Percentiles rank a stretch among this genome's conserved stretches.
phyloP scores from a whole-genome alignment of 345 rosid species.

The Pistacia vera region DNA sequence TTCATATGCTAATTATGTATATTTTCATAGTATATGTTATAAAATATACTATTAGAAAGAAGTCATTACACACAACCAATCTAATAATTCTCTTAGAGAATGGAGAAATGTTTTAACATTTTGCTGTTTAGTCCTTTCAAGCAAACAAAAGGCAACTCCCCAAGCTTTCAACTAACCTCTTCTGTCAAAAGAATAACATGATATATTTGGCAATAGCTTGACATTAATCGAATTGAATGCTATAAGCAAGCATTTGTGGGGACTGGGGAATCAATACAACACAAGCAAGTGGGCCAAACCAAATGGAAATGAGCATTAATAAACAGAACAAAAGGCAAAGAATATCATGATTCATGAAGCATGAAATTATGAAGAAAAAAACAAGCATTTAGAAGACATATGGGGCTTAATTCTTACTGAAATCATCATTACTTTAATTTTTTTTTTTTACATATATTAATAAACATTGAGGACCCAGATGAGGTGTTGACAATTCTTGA shows the following conservation, averaged over 20 bases:
- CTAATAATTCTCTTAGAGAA: too few relatives aligned
- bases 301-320: background rate
- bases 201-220: too few relatives aligned
- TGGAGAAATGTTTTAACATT: too few relatives aligned
- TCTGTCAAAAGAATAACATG: too few relatives aligned
- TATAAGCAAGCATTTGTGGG: background rate
- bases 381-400: slow-evolving; percentile 25
- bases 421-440: slow-evolving; percentile 14
- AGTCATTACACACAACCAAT: too few relatives aligned
- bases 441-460: slow-evolving; percentile 6
- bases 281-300: slow-evolving; percentile 1
- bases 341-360: slow-evolving; percentile 29
- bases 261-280: background rate
- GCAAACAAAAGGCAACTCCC: too few relatives aligned
- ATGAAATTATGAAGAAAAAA: slow-evolving; percentile 8
- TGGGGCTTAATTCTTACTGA: slow-evolving; percentile 18
- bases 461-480: slow-evolving; percentile 10
- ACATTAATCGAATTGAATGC: background rate
- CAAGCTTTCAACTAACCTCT: too few relatives aligned
- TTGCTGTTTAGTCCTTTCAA: too few relatives aligned
- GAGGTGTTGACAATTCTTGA: slow-evolving; percentile 21
- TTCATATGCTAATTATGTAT: too few relatives aligned
- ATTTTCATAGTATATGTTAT: too few relatives aligned
- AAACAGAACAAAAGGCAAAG: slow-evolving; percentile 11
- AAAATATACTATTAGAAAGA: too few relatives aligned